A percentile compares a stretch with the other conserved stretches of the same genome.
Evolutionary conservation across 345 rosid genomes (phyloP).

Genomic region (Lepidium africanum): DNA sequence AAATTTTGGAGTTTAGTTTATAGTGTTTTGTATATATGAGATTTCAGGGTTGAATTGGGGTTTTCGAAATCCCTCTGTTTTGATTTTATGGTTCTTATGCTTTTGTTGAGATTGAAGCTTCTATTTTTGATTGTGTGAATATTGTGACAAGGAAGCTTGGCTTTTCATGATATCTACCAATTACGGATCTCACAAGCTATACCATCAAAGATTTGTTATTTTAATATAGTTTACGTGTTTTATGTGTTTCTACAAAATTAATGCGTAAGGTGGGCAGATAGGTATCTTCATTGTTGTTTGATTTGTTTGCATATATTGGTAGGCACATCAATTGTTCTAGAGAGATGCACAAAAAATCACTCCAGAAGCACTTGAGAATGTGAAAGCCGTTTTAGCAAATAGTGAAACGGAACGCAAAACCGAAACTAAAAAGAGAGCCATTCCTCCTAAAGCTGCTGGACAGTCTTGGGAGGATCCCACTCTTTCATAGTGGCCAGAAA

Average conservation of each 20-base stretch:
- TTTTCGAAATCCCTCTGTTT: not conserved
- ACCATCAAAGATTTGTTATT: not conserved
- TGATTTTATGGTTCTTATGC: not conserved
- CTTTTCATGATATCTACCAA: not conserved
- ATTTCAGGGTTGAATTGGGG: slow-evolving; percentile 11
- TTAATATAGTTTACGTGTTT: not conserved
- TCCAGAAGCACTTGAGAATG: slow-evolving; percentile 93
- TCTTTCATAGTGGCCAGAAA: slow-evolving; percentile 98
- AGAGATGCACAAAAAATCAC: slow-evolving; percentile 93
- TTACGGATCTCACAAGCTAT: not conserved
- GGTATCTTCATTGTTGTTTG: not conserved
- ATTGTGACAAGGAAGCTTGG: not conserved
- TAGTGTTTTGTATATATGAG: not conserved
- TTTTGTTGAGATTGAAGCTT: not conserved
- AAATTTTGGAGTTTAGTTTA: not conserved
- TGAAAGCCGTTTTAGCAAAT: slow-evolving; percentile 90
- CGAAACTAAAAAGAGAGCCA: slow-evolving; percentile 79
- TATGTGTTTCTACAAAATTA: not conserved
- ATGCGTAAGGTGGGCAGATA: not conserved
- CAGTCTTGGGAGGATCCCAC: slow-evolving; percentile 96
- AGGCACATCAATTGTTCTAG: slow-evolving; percentile 93
- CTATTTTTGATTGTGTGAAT: not conserved
- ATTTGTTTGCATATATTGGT: slow-evolving; percentile 21
- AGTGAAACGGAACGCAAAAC: slow-evolving; percentile 90
- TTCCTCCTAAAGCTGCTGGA: slow-evolving; percentile 98